Evolutionary conservation across 140 eudicot genomes (phyloP).

Genomic region (Oenanthe javanica): DNA sequence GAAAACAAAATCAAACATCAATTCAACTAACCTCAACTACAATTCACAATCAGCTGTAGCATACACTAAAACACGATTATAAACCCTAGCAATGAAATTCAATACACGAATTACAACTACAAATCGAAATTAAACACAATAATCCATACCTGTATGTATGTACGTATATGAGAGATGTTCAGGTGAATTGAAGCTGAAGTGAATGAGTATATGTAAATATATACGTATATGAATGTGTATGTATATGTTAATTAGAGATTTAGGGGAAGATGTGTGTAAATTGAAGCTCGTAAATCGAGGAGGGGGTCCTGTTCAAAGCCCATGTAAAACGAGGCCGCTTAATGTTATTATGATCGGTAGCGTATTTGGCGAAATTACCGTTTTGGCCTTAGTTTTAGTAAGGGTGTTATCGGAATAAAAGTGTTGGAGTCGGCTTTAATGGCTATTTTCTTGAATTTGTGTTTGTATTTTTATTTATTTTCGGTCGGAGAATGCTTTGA

Average conservation of each 20-base stretch:
- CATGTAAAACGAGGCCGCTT: slow-evolving; percentile 25
- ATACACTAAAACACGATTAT: not conserved
- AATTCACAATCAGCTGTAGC: not conserved
- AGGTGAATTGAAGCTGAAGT: slow-evolving; percentile 30
- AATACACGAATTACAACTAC: slow-evolving; percentile 12
- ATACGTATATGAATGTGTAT: too few species aligned
- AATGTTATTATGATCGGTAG: slow-evolving; percentile 33
- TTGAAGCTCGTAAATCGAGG: slow-evolving; percentile 8
- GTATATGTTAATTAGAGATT: slow-evolving; percentile 9
- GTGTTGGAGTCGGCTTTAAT: too few species aligned
- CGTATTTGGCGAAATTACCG: slow-evolving; percentile 12
- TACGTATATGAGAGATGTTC: too few species aligned
- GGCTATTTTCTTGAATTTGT: too few species aligned
- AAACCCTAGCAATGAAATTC: slow-evolving; percentile 36
- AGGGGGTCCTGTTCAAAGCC: slow-evolving; percentile 36
- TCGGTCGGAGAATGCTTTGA: too few species aligned
- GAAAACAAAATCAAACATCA: slow-evolving; percentile 22
- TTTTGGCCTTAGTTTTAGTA: slow-evolving; percentile 28
- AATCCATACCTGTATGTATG: not conserved
- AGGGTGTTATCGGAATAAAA: too few species aligned
- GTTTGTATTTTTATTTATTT: too few species aligned
- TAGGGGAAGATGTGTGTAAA: not conserved
- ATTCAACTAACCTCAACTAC: not conserved
- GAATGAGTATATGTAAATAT: slow-evolving; percentile 17
- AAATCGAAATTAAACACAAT: not conserved